Conservation (phyloP, 2,329 filamentous ascomycete genomes). For the Bipolaris gigantea region DNA sequence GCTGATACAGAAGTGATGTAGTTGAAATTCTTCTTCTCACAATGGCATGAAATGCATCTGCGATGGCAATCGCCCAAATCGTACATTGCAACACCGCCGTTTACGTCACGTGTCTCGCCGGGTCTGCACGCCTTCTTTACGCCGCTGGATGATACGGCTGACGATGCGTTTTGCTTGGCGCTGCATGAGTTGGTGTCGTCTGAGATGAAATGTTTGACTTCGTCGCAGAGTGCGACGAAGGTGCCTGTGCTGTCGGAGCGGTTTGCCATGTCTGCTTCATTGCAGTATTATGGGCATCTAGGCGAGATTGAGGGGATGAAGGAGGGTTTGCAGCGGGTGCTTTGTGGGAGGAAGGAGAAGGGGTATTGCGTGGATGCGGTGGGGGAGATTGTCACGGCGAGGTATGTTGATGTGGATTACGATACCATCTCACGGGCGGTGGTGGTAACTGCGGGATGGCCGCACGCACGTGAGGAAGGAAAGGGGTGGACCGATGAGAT, state of each 20-base stretch:
- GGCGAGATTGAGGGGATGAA: conserved; percentile 60
- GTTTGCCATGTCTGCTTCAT: conserved; percentile 64
- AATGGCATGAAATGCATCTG: conserved; percentile 73
- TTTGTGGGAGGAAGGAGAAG: conserved; percentile 50
- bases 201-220: conserved; percentile 58
- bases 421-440: conserved; percentile 68
- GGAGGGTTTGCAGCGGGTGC: conserved; percentile 54
- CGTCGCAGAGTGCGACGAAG: conserved; percentile 63
- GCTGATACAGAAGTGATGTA: conserved; percentile 31
- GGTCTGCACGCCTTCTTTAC: conserved; percentile 82
- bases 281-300: conserved; percentile 72
- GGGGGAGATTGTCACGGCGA: conserved; percentile 55
- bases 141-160: conserved; percentile 49
- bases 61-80: conserved; percentile 69
- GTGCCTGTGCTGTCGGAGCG: conserved; percentile 59
- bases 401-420: conserved; percentile 76
- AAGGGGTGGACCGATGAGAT: conserved; percentile 54
- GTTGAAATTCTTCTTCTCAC: conserved; percentile 64
- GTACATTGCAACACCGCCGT: conserved; percentile 67
- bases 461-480: conserved; percentile 16
- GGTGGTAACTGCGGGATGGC: conserved; percentile 67
- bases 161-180: conserved; percentile 56
- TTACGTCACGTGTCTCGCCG: conserved; percentile 73
- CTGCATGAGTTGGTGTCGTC: conserved; percentile 61
- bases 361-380: conserved; percentile 55